These are phyloP conservation scores for Juglanconis oblonga DNA, from an alignment of 2,329 filamentous ascomycete species.

Conservation along the genomic window DNA sequence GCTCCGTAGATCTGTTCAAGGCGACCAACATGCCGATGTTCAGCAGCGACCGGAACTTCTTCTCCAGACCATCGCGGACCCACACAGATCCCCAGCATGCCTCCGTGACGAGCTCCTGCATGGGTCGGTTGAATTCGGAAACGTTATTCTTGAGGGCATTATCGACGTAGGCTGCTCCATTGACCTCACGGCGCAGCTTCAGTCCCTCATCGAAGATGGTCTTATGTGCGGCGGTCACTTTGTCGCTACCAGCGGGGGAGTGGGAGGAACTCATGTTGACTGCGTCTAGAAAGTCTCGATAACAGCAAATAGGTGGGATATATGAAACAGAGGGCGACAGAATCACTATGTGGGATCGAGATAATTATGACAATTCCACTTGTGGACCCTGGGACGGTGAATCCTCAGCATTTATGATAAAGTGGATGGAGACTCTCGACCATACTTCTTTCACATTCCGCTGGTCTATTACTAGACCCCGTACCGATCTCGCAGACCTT, in stretches of 20 bases:
- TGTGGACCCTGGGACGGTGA: too few species aligned
- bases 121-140: constrained; percentile 56
- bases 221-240: constrained; percentile 40
- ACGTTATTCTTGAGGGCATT: constrained; percentile 52
- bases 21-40: constrained; percentile 62
- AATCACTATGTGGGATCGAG: too few species aligned
- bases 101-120: constrained; percentile 63
- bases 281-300: background rate
- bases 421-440: too few species aligned
- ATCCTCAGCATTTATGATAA: too few species aligned
- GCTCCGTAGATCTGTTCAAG: constrained; percentile 56
- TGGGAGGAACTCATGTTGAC: constrained; percentile 21
- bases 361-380: too few species aligned
- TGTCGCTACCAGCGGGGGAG: constrained; percentile 17
- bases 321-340: too few species aligned
- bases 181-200: constrained; percentile 56
- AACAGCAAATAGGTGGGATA: too few species aligned
- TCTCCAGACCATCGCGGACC: constrained; percentile 59
- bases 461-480: too few species aligned
- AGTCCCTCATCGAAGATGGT: constrained; percentile 60
- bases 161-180: constrained; percentile 61
- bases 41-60: constrained; percentile 58
- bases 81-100: constrained; percentile 63
- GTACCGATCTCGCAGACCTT: too few species aligned
- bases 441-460: too few species aligned